phyloP scores from a whole-genome alignment of 2,329 filamentous ascomycete genomes.

The Capronia epimyces region DNA sequence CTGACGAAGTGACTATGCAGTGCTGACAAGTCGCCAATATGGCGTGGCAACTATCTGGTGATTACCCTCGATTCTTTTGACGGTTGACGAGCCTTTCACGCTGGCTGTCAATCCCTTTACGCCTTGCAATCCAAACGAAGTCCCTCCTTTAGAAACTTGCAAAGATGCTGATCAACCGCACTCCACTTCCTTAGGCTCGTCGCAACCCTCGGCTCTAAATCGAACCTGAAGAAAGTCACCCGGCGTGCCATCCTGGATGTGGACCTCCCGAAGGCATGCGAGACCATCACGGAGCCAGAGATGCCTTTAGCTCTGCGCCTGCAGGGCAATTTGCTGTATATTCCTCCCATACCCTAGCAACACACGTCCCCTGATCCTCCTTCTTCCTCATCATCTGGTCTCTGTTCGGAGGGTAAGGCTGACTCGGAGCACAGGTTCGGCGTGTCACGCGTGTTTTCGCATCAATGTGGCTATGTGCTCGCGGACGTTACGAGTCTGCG shows the following conservation, averaged over 20 bases:
- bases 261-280: constrained; percentile 77
- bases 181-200: constrained; percentile 63
- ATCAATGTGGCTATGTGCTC: constrained; percentile 83
- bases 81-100: background rate
- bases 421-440: constrained; percentile 54
- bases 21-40: constrained; percentile 80
- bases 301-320: constrained; percentile 85
- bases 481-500: constrained; percentile 71
- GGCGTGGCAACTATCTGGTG: constrained; percentile 94
- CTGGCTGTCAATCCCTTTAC: background rate
- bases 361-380: background rate
- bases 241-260: constrained; percentile 85
- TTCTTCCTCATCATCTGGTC: too few relatives aligned
- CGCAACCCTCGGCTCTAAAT: constrained; percentile 75
- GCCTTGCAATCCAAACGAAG: background rate
- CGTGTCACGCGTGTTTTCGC: constrained; percentile 74
- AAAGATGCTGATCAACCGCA: constrained; percentile 21
- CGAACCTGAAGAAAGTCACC: constrained; percentile 65
- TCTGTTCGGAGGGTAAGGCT: constrained; percentile 14
- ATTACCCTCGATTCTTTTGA: constrained; percentile 7
- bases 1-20: constrained; percentile 36
- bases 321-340: constrained; percentile 77
- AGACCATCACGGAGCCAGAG: constrained; percentile 77
- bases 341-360: background rate
- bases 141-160: background rate